Conservation (phyloP, 2,329 filamentous ascomycete genomes). For the Plenodomus lindquistii region DNA sequence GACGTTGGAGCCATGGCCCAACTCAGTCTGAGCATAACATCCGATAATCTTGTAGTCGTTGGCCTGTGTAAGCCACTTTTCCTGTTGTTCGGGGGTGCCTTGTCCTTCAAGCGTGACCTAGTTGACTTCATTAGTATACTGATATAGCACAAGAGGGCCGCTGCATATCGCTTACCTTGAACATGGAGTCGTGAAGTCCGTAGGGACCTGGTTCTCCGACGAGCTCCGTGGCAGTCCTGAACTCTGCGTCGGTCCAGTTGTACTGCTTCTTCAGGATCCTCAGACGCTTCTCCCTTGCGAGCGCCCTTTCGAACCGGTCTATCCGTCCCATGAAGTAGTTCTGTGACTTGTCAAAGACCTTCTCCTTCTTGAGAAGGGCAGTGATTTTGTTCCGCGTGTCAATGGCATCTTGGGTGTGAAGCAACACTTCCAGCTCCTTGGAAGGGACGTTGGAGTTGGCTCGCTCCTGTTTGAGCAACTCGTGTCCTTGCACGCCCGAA, state of each 20-base stretch:
- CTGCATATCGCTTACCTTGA: conserved; percentile 53
- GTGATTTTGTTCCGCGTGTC: conserved; percentile 65
- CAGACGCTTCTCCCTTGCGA: conserved; percentile 72
- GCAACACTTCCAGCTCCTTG: conserved; percentile 67
- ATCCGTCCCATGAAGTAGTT: conserved; percentile 75
- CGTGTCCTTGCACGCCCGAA: conserved; percentile 67
- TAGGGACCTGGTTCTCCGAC: conserved; percentile 76
- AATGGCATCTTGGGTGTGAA: conserved; percentile 69
- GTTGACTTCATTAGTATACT: conserved; percentile 7
- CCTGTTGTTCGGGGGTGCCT: conserved; percentile 72
- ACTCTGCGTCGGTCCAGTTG: conserved; percentile 69
- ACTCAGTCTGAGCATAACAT: conserved; percentile 80
- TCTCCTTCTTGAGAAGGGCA: conserved; percentile 66
- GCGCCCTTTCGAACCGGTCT: conserved; percentile 69
- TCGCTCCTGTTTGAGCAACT: conserved; percentile 71
- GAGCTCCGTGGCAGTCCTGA: conserved; percentile 66
- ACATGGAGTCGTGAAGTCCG: conserved; percentile 72
- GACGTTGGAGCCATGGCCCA: conserved; percentile 77
- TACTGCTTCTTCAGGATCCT: conserved; percentile 68
- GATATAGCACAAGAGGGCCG: neutral
- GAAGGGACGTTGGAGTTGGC: conserved; percentile 68
- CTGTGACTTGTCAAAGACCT: conserved; percentile 76
- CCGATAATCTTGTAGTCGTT: conserved; percentile 73
- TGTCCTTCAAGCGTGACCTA: conserved; percentile 72
- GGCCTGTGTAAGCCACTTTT: conserved; percentile 71